phyloP scores from a whole-genome alignment of 2,329 filamentous ascomycete species.

The Botryotinia globosa region DNA sequence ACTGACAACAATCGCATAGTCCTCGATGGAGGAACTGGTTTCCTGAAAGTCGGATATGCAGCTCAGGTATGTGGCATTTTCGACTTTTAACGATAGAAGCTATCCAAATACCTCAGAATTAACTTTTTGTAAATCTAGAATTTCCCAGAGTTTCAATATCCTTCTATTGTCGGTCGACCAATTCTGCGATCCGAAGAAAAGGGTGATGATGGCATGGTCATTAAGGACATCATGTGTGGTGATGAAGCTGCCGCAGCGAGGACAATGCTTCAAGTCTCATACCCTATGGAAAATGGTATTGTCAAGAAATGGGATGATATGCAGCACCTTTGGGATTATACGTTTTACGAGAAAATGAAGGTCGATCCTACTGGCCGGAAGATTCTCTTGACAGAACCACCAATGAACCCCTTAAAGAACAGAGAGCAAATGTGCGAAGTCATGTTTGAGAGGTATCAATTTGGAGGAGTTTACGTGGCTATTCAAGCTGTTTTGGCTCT shows the following conservation, averaged over 20 bases:
- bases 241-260: slow-evolving; percentile 94
- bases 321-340: slow-evolving; percentile 99
- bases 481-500: slow-evolving; percentile 95
- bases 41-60: slow-evolving; percentile 99
- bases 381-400: slow-evolving; percentile 94
- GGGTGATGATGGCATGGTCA: slow-evolving; percentile 61
- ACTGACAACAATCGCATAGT: slow-evolving; percentile 54
- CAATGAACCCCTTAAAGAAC: slow-evolving; percentile 97
- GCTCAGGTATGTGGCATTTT: slow-evolving; percentile 60
- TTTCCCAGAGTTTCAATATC: slow-evolving; percentile 98
- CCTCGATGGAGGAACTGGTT: slow-evolving; percentile 98
- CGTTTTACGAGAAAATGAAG: slow-evolving; percentile 95
- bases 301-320: slow-evolving; percentile 99
- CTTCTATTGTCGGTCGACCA: slow-evolving; percentile 94
- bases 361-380: slow-evolving; percentile 88
- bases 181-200: slow-evolving; percentile 95
- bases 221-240: slow-evolving; percentile 99
- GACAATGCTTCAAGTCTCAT: slow-evolving; percentile 97
- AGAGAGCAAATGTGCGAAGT: slow-evolving; percentile 97
- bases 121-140: slow-evolving; percentile 55
- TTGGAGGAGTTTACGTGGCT: slow-evolving; percentile 95
- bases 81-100: not conserved
- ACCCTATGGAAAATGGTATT: slow-evolving; percentile 99
- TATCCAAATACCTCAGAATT: slow-evolving; percentile 13
- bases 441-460: slow-evolving; percentile 97